Base-by-base conservation (phyloP, 2,329 filamentous ascomycete genomes). In the Aureobasidium sp. region DNA sequence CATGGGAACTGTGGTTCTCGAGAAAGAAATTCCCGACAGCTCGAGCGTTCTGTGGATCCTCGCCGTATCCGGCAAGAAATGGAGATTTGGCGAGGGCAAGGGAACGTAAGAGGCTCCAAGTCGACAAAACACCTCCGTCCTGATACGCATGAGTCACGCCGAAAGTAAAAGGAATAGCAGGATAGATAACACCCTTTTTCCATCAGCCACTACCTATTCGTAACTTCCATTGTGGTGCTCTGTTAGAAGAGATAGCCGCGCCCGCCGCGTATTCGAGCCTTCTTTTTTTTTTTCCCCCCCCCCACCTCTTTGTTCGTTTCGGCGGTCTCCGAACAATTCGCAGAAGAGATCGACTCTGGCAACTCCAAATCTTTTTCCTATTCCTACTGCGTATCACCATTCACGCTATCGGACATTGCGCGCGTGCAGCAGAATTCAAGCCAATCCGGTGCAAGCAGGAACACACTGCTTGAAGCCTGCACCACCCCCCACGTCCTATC, bases 131-230 rank as follows among this genome's bases (percentile, higher is more conserved):
- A 37, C n/a, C 27, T 57, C 37, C 38, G 38, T 23, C 29, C 10
- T 25, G 27, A 45, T 40, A 19, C 53, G 46, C 53, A 51, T 58
- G 55, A 58, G 55, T 58, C 55, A 58, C 55, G 55, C 25, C 27
- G 17, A 58, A 47, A 29, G 33, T 49, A 58, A 58, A 40, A 46
- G 55, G 49, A 58, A 58, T 49, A 49, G 55, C 17, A 49, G 11
- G 27, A 58, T 27, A 58, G 55, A 58, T 58, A 58, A 49, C 55
- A 49, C 42, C 21, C 19, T 53, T 55, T 55, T 55, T 17, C 15
- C 19, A 40, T 19, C 35, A 53, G 35, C 33, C 27, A 23, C 31
- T 23, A 31, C 43, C 27, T 49, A 47, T 43, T 47, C 17, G 21
- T 31, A 7, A 46, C 13, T 25, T 4, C 23, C 33, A 49, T 58